Evolutionary conservation across 495 filamentous ascomycete species (phyloP), one percentile per base, ranked within the genome.

Genomic region (Acidomyces sp.): DNA sequence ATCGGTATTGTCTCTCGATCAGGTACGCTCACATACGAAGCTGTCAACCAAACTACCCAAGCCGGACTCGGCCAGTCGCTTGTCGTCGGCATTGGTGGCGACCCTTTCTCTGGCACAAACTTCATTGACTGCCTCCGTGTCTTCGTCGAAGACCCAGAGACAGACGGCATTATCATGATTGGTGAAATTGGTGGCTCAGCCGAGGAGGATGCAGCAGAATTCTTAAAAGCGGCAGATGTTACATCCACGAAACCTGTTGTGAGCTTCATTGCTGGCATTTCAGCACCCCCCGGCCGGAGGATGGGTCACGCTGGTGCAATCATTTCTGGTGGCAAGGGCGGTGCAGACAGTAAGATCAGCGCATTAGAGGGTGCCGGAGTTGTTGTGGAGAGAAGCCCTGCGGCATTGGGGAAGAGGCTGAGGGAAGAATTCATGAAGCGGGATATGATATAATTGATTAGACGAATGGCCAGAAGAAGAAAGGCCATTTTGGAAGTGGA

Each of bases 81-180:
- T 44, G 90, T 99, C 52, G 82, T 99, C 49, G 90, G 90, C 60
- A 99, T 99, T 57, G 90, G 90, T 50, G 90, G 90, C 61, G 90
- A 99, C 61, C 90, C 90, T 39, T 99, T 99, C 75, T 90, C 82
- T 54, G 90, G 90, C 49, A 96, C 90, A 57, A 95, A 93, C 74
- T 97, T 97, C 70, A 97, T 94, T 65, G 90, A 97, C 71, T 94
- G 90, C 74, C 70, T 97, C 56, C 80, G 82, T 50, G 84, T 97
- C 56, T 97, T 97, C 77, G 70, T 96, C 49, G 70, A 90, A 62
- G 92, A 97, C 64, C 74, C 80, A 57, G 87, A 93, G 64, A 97
- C 90, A 29, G 92, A 97, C 56, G 90, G 90, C 62, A 96, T 97
- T 57, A 95, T 97, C 69, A 94, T 97, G 90, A 96, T 97, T 59